These are phyloP conservation scores for Tetrahymena malaccensis DNA, from an alignment of 73 alveolate species.

Conservation along the genomic window DNA sequence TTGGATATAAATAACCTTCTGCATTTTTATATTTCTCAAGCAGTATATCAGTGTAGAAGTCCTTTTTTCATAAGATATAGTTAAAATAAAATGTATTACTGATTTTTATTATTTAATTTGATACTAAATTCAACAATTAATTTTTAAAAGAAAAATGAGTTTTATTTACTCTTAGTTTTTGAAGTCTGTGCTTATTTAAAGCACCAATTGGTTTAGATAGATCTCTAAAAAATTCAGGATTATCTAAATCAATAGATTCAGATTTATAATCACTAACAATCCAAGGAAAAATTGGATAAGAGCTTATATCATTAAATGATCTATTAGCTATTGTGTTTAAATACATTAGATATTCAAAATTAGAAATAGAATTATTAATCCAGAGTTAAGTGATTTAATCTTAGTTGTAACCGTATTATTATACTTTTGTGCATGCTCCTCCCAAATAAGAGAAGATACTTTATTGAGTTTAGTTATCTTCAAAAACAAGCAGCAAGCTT, in stretches of 20 bases:
- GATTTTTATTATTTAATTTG: background rate
- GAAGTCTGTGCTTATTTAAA: slow-evolving; percentile 31
- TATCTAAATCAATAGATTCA: slow-evolving; percentile 38
- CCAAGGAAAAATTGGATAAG: slow-evolving; percentile 97
- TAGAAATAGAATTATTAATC: slow-evolving; percentile 68
- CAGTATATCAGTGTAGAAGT: slow-evolving; percentile 40
- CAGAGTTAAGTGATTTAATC: slow-evolving; percentile 54
- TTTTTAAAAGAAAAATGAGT: background rate
- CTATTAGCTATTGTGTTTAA: slow-evolving; percentile 80
- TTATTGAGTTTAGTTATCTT: slow-evolving; percentile 3
- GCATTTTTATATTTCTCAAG: slow-evolving; percentile 50
- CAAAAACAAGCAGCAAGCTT: slow-evolving; percentile 13
- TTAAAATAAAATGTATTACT: background rate
- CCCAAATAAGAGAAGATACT: background rate
- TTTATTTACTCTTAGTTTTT: slow-evolving; percentile 22
- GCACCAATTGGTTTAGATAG: slow-evolving; percentile 73
- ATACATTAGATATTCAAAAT: slow-evolving; percentile 68
- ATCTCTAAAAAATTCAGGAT: slow-evolving; percentile 62
- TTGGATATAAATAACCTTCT: slow-evolving; percentile 38
- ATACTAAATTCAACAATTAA: background rate
- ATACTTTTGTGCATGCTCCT: slow-evolving; percentile 1
- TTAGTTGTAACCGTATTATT: slow-evolving; percentile 15
- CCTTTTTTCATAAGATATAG: background rate
- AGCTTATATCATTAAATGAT: slow-evolving; percentile 79
- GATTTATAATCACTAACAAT: slow-evolving; percentile 54